Base-by-base conservation (phyloP, 805 yeast genomes). In the Torulaspora gathmanii region DNA sequence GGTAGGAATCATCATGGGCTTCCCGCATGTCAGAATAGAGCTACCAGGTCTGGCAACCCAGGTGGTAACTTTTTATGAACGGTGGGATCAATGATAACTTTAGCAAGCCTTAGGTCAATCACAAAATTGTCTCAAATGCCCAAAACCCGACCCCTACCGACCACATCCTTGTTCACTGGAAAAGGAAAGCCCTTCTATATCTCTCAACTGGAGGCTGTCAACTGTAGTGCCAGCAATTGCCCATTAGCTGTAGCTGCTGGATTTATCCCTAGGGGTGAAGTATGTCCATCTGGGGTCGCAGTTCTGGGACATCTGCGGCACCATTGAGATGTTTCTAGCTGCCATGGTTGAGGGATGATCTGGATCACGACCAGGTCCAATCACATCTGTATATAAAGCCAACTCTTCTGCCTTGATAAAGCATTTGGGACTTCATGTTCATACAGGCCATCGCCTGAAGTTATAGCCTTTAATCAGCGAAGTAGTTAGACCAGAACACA, bases 121-220 rank as follows among this genome's bases (percentile, higher is more conserved):
- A 12, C 16, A 22, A 38, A 37, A 42, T 37, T 37, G 31, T 43
- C 40, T 23, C 39, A 37, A 43, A 25, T n/a, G n/a, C 33, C 33
- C 37, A 30, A 25, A 25, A 37, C 42, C 46, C 40, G 26, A 16
- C n/a, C n/a, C 16, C 22, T 23, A 28, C 22, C 19, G 13, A 20
- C 19, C 15, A 25, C 12, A 17, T 8, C 22, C 26, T 19, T 16
- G 9, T 25, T 11, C n/a, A 36, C 27, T 26, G 15, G 15, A 28
- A 23, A 39, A 30, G 45, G 41, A 31, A 31, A 31, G 34, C 16
- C 8, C 22, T 31, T 4, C 20, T 31, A 31, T 31, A 6, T 27
- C 30, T 27, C 30, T 27, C 30, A n/a, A 5, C 15, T 27, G 30
- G 6, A 22, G 8, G 25, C 8, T 22, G 4, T 22, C 8, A 22